phyloP scores from a whole-genome alignment of 495 filamentous ascomycete genomes.

The Talaromyces thailandensis region DNA sequence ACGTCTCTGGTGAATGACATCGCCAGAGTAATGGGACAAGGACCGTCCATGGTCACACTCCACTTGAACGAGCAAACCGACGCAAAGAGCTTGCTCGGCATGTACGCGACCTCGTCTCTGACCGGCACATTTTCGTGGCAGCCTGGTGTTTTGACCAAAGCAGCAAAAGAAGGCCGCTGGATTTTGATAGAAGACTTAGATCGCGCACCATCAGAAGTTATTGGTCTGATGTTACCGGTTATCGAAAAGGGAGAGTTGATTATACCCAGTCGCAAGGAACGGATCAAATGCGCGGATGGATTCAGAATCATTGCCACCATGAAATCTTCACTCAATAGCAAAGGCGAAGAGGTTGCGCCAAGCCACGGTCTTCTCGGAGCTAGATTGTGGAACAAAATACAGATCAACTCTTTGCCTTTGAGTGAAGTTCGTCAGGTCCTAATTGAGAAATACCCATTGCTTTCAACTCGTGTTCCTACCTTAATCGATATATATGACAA shows the following conservation, averaged over 20 bases:
- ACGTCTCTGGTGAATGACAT: constrained; percentile 77
- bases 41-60: constrained; percentile 73
- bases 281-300: constrained; percentile 66
- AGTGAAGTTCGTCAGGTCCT: constrained; percentile 71
- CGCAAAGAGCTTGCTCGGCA: constrained; percentile 85
- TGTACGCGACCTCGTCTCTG: constrained; percentile 78
- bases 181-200: constrained; percentile 94
- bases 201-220: constrained; percentile 88
- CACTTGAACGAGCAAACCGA: constrained; percentile 97
- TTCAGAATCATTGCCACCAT: constrained; percentile 90
- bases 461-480: constrained; percentile 57
- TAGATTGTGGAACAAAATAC: constrained; percentile 71
- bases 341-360: constrained; percentile 53
- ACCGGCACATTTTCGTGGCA: constrained; percentile 88
- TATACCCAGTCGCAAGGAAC: constrained; percentile 79
- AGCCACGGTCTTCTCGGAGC: constrained; percentile 59
- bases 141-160: constrained; percentile 88
- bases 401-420: constrained; percentile 55
- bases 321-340: constrained; percentile 62
- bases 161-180: constrained; percentile 90
- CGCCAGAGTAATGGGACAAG: constrained; percentile 64
- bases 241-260: constrained; percentile 82
- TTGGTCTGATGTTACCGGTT: constrained; percentile 82
- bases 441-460: constrained; percentile 52
- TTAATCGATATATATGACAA: constrained; percentile 70